Percentiles rank a stretch among this genome's conserved stretches.
phyloP scores from a whole-genome alignment of 495 filamentous ascomycete species.

The Aspergillus egyptiacus region DNA sequence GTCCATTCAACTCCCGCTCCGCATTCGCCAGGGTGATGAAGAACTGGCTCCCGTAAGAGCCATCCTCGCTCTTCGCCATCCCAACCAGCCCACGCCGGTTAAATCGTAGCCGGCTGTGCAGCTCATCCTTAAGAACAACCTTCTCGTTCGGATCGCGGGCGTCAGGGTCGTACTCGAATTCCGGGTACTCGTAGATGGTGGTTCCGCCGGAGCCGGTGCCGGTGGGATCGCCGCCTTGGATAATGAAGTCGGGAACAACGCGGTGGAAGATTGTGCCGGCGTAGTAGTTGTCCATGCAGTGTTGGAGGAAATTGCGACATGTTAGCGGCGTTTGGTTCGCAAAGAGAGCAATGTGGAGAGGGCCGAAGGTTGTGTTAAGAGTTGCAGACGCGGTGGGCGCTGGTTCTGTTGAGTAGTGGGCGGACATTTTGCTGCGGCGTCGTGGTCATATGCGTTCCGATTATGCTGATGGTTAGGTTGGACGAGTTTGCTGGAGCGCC shows the following conservation, averaged over 20 bases:
- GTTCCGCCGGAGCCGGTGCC: constrained; percentile 90
- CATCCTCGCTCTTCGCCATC: constrained; percentile 72
- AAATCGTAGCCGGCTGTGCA: constrained; percentile 87
- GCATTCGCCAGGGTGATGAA: constrained; percentile 83
- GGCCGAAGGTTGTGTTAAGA: constrained; percentile 81
- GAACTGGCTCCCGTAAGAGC: constrained; percentile 88
- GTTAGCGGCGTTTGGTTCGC: constrained; percentile 88
- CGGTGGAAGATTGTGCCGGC: constrained; percentile 89
- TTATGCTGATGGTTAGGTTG: background rate
- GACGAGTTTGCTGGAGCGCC: background rate
- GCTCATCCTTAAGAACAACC: constrained; percentile 76
- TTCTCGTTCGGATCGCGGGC: constrained; percentile 49
- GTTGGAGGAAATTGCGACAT: constrained; percentile 92
- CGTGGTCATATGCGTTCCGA: constrained; percentile 22
- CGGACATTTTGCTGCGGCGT: constrained; percentile 58
- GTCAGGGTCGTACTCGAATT: constrained; percentile 66
- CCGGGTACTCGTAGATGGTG: constrained; percentile 80
- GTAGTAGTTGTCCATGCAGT: constrained; percentile 92
- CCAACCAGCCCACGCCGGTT: constrained; percentile 86
- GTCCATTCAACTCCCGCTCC: constrained; percentile 75
- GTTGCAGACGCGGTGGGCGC: constrained; percentile 85
- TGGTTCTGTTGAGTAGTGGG: constrained; percentile 90
- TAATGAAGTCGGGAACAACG: constrained; percentile 80
- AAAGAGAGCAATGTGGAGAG: constrained; percentile 86
- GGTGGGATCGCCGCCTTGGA: constrained; percentile 92